These are phyloP conservation scores for Lachnellula subtilissima DNA, from an alignment of 2,329 filamentous ascomycete genomes.

Conservation along the genomic window DNA sequence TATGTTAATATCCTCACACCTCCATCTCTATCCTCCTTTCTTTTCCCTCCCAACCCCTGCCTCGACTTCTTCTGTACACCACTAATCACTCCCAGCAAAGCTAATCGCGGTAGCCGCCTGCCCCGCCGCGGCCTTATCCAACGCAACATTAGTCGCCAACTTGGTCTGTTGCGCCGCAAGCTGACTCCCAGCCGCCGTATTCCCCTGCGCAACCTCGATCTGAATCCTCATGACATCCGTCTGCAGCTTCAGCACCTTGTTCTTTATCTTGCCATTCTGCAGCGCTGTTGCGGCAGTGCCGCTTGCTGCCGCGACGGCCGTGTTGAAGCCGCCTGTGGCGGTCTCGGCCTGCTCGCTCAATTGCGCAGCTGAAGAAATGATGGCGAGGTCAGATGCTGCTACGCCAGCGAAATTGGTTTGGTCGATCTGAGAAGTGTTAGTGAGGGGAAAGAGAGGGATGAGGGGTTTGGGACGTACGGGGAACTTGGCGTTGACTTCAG, in stretches of 20 bases:
- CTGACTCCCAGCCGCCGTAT: conserved; percentile 39
- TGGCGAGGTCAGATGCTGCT: conserved; percentile 43
- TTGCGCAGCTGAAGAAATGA: conserved; percentile 44
- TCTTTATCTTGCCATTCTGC: conserved; percentile 54
- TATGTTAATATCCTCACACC: too few relatives aligned
- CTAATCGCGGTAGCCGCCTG: conserved; percentile 24
- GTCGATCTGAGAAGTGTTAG: conserved; percentile 34
- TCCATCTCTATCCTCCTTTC: too few relatives aligned
- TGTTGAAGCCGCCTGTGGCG: conserved; percentile 46
- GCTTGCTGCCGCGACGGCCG: conserved; percentile 44
- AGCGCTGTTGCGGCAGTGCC: conserved; percentile 40
- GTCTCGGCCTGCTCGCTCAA: conserved; percentile 52
- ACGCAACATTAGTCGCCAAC: conserved; percentile 47
- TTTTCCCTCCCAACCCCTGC: too few relatives aligned
- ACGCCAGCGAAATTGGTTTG: conserved; percentile 41
- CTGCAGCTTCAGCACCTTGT: conserved; percentile 55
- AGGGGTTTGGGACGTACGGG: conserved; percentile 35
- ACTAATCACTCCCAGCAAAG: conserved; percentile 13
- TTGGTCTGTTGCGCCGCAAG: conserved; percentile 46
- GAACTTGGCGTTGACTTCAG: conserved; percentile 50
- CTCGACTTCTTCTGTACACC: too few relatives aligned
- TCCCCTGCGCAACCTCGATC: conserved; percentile 47
- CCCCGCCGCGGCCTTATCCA: conserved; percentile 33
- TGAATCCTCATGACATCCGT: conserved; percentile 47
- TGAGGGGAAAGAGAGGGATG: background rate